Evolutionary conservation across 768 basidiomycete genomes (phyloP).

Genomic region (Imleria badia): DNA sequence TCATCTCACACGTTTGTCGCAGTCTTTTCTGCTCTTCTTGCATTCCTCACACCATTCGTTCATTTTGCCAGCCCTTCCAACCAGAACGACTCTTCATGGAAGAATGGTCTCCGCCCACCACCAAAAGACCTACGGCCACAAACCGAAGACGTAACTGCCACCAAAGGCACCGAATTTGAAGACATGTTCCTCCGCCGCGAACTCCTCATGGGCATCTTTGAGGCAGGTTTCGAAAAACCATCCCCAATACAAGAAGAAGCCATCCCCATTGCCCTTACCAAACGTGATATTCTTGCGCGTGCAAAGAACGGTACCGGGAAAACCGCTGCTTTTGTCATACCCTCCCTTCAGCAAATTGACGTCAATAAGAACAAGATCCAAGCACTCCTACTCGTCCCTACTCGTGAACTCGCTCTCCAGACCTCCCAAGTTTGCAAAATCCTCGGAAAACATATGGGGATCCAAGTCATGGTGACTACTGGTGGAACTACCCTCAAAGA

Average conservation of each 20-base stretch:
- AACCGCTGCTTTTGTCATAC: slow-evolving; percentile 99
- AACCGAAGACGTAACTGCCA: slow-evolving; percentile 94
- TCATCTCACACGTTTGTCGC: slow-evolving; percentile 30
- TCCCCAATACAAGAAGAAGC: slow-evolving; percentile 99
- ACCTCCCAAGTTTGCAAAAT: slow-evolving; percentile 99
- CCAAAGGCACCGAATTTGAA: slow-evolving; percentile 94
- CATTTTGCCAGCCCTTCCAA: slow-evolving; percentile 24
- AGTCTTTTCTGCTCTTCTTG: background rate
- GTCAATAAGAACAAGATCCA: slow-evolving; percentile 84
- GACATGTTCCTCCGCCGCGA: slow-evolving; percentile 91
- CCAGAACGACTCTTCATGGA: slow-evolving; percentile 54
- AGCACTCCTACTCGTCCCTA: slow-evolving; percentile 94
- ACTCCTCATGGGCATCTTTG: slow-evolving; percentile 99
- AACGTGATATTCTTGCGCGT: slow-evolving; percentile 91
- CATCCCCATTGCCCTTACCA: slow-evolving; percentile 90
- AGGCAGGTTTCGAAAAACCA: slow-evolving; percentile 95
- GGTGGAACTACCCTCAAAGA: slow-evolving; percentile 98
- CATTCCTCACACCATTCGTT: background rate
- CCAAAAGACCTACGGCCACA: slow-evolving; percentile 93
- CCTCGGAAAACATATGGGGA: slow-evolving; percentile 91
- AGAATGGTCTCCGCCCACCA: slow-evolving; percentile 74
- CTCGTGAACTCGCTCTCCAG: slow-evolving; percentile 97
- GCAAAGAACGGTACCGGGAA: slow-evolving; percentile 98
- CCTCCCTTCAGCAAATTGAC: slow-evolving; percentile 92
- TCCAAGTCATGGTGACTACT: slow-evolving; percentile 99